Conservation (phyloP, 2,329 filamentous ascomycete genomes). For the Sarocladium oryzae region DNA sequence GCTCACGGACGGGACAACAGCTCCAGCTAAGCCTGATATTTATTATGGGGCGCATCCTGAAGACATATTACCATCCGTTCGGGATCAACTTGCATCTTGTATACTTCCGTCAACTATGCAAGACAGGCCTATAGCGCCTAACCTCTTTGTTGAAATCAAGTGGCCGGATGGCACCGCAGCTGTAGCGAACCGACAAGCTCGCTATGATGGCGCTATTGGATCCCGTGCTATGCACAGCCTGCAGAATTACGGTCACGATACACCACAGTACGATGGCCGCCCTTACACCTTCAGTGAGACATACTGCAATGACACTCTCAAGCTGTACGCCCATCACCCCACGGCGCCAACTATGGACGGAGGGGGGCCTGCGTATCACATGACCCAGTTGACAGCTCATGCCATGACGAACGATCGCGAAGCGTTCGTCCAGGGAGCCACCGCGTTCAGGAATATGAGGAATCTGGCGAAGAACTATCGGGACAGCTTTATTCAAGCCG, state of each 20-base stretch:
- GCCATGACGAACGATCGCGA: constrained; percentile 5
- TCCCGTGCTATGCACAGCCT: constrained; percentile 30
- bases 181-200: constrained; percentile 27
- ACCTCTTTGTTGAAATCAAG: constrained; percentile 36
- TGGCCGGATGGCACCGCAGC: constrained; percentile 23
- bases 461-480: constrained; percentile 9
- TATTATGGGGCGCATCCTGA: constrained; percentile 23
- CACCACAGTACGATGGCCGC: constrained; percentile 28
- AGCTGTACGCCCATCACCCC: constrained; percentile 29
- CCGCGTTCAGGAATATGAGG: constrained; percentile 9
- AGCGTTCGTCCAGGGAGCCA: constrained; percentile 5
- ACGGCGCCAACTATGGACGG: constrained; percentile 21
- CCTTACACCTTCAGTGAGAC: constrained; percentile 30
- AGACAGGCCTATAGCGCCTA: constrained; percentile 27
- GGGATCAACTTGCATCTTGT: constrained; percentile 7
- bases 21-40: constrained; percentile 23
- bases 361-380: constrained; percentile 30
- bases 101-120: constrained; percentile 25
- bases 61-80: neutral
- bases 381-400: constrained; percentile 22
- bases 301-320: constrained; percentile 26
- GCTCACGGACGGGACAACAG: constrained; percentile 22
- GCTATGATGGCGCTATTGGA: constrained; percentile 30
- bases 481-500: constrained; percentile 7
- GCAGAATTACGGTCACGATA: constrained; percentile 24